A percentile compares a stretch with the other conserved stretches of the same genome.
These are phyloP conservation scores for Tetracladium maxilliforme DNA, from an alignment of 2,329 filamentous ascomycete genomes.

Conservation along the genomic window DNA sequence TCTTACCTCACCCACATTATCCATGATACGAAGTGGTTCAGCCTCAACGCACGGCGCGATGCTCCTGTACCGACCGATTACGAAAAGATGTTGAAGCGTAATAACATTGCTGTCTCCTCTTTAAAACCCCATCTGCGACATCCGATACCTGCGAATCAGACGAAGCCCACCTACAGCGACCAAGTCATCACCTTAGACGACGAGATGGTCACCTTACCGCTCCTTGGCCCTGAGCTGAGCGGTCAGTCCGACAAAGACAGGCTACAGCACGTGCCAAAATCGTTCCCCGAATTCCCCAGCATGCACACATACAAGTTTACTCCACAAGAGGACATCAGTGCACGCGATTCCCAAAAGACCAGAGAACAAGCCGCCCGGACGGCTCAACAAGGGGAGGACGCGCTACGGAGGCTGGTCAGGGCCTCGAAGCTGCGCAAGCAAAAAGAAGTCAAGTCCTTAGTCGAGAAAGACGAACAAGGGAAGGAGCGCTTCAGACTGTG, in stretches of 20 bases:
- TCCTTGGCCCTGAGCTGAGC: slow-evolving; percentile 36
- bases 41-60: too few species aligned
- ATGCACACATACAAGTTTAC: slow-evolving; percentile 50
- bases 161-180: too few species aligned
- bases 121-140: slow-evolving; percentile 41
- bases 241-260: slow-evolving; percentile 39
- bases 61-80: slow-evolving; percentile 42
- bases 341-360: slow-evolving; percentile 39
- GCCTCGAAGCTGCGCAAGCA: slow-evolving; percentile 50
- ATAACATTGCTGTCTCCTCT: slow-evolving; percentile 33
- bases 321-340: slow-evolving; percentile 25
- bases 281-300: slow-evolving; percentile 47
- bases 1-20: slow-evolving; percentile 34
- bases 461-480: slow-evolving; percentile 29
- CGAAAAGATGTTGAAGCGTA: slow-evolving; percentile 31
- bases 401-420: slow-evolving; percentile 40
- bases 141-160: too few species aligned
- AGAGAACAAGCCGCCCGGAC: slow-evolving; percentile 43
- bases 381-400: slow-evolving; percentile 47
- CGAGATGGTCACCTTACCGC: neutral
- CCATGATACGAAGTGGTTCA: slow-evolving; percentile 28
- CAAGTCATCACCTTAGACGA: neutral
- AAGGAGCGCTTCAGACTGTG: slow-evolving; percentile 43
- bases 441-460: slow-evolving; percentile 43
- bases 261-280: slow-evolving; percentile 39